Conservation (phyloP, 2,329 filamentous ascomycete species). For the Fonsecaea nubica region DNA sequence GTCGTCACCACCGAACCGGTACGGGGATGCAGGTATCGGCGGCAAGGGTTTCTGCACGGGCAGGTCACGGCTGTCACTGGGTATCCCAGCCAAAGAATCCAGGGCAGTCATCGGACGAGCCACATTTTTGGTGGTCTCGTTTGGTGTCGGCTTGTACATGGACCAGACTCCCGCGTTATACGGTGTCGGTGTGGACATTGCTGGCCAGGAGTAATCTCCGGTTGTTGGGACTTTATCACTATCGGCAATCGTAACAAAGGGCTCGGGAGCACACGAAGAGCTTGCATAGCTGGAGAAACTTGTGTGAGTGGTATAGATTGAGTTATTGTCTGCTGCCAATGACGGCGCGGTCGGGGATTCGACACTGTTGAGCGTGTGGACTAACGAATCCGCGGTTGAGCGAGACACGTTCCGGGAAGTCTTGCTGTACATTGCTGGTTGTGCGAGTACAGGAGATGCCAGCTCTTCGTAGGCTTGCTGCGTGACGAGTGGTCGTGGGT, state of each 20-base stretch:
- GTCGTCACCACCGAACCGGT: neutral
- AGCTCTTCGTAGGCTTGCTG: neutral
- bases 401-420: slow-evolving; percentile 25
- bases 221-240: slow-evolving; percentile 10
- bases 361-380: slow-evolving; percentile 41
- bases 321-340: slow-evolving; percentile 27
- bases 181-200: slow-evolving; percentile 25
- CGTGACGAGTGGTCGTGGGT: slow-evolving; percentile 9
- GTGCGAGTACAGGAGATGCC: slow-evolving; percentile 20
- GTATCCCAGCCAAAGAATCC: slow-evolving; percentile 6
- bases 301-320: slow-evolving; percentile 31
- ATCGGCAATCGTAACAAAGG: slow-evolving; percentile 25
- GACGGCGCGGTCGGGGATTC: slow-evolving; percentile 28
- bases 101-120: slow-evolving; percentile 9
- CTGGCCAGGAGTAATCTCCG: slow-evolving; percentile 2
- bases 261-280: slow-evolving; percentile 17
- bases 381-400: slow-evolving; percentile 55
- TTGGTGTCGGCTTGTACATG: slow-evolving; percentile 27
- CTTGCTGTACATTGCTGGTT: slow-evolving; percentile 22
- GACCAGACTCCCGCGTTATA: slow-evolving; percentile 27
- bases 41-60: slow-evolving; percentile 17
- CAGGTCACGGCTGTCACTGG: slow-evolving; percentile 4
- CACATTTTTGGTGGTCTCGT: neutral
- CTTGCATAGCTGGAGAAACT: slow-evolving; percentile 29
- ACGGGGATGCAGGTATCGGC: neutral